Conservation (phyloP, 2,329 filamentous ascomycete species). For the Polytolypa hystricis region DNA sequence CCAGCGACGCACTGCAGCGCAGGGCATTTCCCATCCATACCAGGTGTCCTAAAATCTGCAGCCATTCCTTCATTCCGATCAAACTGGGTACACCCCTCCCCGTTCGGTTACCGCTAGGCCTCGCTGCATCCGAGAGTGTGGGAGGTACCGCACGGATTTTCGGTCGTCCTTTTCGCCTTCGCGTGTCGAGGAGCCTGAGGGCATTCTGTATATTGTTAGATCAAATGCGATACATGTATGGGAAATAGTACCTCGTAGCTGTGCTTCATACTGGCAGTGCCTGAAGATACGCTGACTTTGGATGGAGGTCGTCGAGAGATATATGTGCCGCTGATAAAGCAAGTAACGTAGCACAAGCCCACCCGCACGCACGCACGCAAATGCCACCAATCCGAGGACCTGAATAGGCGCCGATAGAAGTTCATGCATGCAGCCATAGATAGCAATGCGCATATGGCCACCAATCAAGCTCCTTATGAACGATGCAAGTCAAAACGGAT, state of each 20-base stretch:
- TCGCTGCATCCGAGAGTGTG: not conserved
- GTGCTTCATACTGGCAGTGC: not conserved
- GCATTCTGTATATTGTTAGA: conserved; percentile 2
- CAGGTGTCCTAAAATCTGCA: conserved; percentile 20
- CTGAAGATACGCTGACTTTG: too few relatives aligned
- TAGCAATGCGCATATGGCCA: too few relatives aligned
- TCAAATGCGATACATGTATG: not conserved
- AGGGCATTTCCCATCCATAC: conserved; percentile 11
- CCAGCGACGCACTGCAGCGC: not conserved
- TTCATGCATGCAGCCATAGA: too few relatives aligned
- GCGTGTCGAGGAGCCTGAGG: conserved; percentile 2
- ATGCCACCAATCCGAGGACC: too few relatives aligned
- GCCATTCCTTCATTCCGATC: conserved; percentile 23
- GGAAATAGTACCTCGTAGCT: not conserved
- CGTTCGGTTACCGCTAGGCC: conserved; percentile 6
- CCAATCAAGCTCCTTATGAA: too few relatives aligned
- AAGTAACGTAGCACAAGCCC: too few relatives aligned
- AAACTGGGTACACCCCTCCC: conserved; percentile 20
- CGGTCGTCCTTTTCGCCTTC: not conserved
- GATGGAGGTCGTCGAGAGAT: too few relatives aligned
- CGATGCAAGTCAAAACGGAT: too few relatives aligned
- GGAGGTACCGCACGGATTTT: not conserved
- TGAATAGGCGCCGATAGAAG: too few relatives aligned
- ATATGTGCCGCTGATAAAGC: too few relatives aligned
- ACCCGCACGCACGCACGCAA: too few relatives aligned